Evolutionary conservation across 345 rosid genomes (phyloP).

Genomic region (Eucalyptus regnans): DNA sequence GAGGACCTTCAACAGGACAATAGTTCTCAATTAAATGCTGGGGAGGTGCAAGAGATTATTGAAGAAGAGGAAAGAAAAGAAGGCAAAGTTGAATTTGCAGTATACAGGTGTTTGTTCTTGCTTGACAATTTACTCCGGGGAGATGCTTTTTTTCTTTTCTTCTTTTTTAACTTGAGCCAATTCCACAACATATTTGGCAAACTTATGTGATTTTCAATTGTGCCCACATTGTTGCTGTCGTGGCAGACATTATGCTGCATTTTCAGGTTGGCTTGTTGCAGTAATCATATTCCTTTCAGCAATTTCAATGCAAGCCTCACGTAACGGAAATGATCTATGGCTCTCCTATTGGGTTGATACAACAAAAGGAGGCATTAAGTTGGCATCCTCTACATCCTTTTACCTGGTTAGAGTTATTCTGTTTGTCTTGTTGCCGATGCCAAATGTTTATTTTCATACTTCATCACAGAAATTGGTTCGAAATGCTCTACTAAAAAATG

Average conservation of each 20-base stretch:
- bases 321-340: constrained; percentile 92
- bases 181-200: neutral
- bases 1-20: constrained; percentile 4
- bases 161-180: neutral
- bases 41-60: constrained; percentile 36
- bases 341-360: constrained; percentile 87
- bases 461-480: neutral
- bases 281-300: constrained; percentile 59
- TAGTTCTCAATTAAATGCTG: constrained; percentile 11
- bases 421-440: neutral
- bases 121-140: neutral
- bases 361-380: constrained; percentile 29
- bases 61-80: constrained; percentile 69
- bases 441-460: neutral
- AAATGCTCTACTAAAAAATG: neutral
- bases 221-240: neutral
- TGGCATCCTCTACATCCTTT: constrained; percentile 52
- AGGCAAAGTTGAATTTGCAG: constrained; percentile 65
- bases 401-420: constrained; percentile 41
- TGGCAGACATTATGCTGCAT: constrained; percentile 69
- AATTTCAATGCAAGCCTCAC: constrained; percentile 88
- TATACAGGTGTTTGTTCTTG: constrained; percentile 47
- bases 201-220: neutral
- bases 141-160: neutral
- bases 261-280: constrained; percentile 67